A percentile compares a stretch with the other conserved stretches of the same genome.
These are phyloP conservation scores for Primulina eburnea DNA, from an alignment of 257 asterid genomes.

Conservation along the genomic window DNA sequence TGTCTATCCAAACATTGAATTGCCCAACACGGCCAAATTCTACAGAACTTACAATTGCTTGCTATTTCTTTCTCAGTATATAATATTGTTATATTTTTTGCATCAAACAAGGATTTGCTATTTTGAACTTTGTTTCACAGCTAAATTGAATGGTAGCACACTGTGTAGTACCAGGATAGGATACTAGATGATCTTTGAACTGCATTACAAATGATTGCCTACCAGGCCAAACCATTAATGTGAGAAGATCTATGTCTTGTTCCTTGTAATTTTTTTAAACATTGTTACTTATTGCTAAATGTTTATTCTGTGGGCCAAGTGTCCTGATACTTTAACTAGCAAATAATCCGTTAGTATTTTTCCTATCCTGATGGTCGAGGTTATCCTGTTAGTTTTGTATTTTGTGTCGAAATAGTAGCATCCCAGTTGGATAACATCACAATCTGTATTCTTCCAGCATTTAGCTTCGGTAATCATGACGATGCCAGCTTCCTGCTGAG, in stretches of 20 bases:
- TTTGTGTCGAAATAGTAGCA: neutral
- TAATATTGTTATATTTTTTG: too few species aligned
- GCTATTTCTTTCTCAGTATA: too few species aligned
- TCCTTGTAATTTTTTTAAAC: neutral
- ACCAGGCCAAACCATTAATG: neutral
- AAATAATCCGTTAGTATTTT: neutral
- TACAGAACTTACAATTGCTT: too few species aligned
- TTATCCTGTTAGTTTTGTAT: neutral
- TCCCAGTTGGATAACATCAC: neutral
- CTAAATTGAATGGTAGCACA: neutral
- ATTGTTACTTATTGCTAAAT: too few species aligned
- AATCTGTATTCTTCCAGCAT: conserved; percentile 36
- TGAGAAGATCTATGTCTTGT: neutral
- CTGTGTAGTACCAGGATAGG: neutral
- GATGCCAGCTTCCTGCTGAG: conserved; percentile 49
- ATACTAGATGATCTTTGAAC: neutral
- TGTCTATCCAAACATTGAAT: neutral
- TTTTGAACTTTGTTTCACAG: neutral
- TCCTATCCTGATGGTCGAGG: conserved; percentile 1
- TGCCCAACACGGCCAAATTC: neutral
- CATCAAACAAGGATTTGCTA: too few species aligned
- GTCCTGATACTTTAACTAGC: neutral
- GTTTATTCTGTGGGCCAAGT: too few species aligned
- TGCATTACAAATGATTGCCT: neutral
- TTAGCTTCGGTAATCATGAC: conserved; percentile 68